Percentiles rank a stretch among this genome's conserved stretches.
phyloP scores from a whole-genome alignment of 305 asterid genomes.

The Coffea humblotiana region DNA sequence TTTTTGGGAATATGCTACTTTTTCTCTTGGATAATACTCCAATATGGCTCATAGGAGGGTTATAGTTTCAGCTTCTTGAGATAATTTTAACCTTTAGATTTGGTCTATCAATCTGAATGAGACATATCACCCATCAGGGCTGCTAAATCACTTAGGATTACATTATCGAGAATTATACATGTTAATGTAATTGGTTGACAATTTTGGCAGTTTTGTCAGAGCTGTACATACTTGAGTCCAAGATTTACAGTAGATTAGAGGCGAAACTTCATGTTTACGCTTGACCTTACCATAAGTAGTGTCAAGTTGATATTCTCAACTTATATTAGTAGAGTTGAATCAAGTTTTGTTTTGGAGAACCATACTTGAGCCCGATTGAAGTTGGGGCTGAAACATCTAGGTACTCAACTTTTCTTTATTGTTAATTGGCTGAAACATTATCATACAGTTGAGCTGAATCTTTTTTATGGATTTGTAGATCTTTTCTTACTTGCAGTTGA shows the following conservation, averaged over 20 bases:
- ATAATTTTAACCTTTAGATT: not conserved
- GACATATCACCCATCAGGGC: not conserved
- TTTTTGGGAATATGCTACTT: not conserved
- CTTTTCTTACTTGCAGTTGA: slow-evolving; percentile 4
- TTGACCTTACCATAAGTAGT: not conserved
- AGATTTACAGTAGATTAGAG: not conserved
- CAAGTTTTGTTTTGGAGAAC: not conserved
- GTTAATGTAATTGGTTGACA: not conserved
- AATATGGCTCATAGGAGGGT: not conserved
- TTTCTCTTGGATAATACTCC: not conserved
- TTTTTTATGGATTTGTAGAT: not conserved
- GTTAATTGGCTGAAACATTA: not conserved
- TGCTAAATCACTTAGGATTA: not conserved
- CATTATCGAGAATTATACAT: not conserved
- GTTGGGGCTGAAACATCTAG: not conserved
- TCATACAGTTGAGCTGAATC: not conserved
- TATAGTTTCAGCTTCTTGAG: not conserved
- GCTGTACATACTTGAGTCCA: not conserved
- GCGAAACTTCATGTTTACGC: not conserved
- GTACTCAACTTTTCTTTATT: not conserved
- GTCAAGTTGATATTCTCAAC: not conserved
- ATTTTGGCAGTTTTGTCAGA: not conserved
- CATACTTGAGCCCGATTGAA: not conserved
- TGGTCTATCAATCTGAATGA: not conserved
- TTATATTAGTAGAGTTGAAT: slow-evolving; percentile 3